Evolutionary conservation across 2,329 filamentous ascomycete genomes (phyloP), one percentile per base, ranked within the genome.

Genomic region (Scortechinia acanthostroma): DNA sequence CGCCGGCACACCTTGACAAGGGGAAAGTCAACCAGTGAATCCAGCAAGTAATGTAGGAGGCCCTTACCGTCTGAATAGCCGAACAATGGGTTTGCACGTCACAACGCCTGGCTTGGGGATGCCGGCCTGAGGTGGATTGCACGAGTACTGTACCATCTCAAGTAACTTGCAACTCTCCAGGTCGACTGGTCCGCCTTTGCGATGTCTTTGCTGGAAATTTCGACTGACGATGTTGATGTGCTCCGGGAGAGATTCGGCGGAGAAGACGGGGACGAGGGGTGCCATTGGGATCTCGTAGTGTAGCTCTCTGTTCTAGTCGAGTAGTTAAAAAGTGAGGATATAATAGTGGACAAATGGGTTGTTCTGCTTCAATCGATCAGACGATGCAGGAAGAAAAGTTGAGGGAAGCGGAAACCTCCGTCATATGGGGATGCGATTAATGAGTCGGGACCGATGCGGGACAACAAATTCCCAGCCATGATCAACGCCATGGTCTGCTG

Each of bases 121-220:
- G 6, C 35, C 35, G 6, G 14, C 35, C 17, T 10, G 17, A 10
- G 35, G 35, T 6, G 35, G 35, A 40, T 40, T 40, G 35, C 35
- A 40, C 17, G 35, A 40, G 35, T 13, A 40, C 35, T 40, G 35
- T 17, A 40, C 17, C 35, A 40, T 40, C 35, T 40, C 35, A 17
- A 40, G 17, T 19, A 40, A 17, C 6, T 13, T 13, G 17, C 35
- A 40, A 6, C 20, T 17, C 17, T 40, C 20, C 17, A 40, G 35
- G 35, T 40, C 17, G 35, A 40, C 20, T 17, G 10, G 10, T 6
- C 6, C 10, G 6, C 35, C 35, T 40, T 40, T 40, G 35, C 35
- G 35, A 10, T 19, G 10, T 17, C 20, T 40, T 10, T 13, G 6
- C 10, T 40, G 35, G 35, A 40, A 40, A 19, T 40, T 19, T 40